Evolutionary conservation across 768 basidiomycete genomes (phyloP), one percentile per base, ranked within the genome.

Genomic region (Suillus placidus): DNA sequence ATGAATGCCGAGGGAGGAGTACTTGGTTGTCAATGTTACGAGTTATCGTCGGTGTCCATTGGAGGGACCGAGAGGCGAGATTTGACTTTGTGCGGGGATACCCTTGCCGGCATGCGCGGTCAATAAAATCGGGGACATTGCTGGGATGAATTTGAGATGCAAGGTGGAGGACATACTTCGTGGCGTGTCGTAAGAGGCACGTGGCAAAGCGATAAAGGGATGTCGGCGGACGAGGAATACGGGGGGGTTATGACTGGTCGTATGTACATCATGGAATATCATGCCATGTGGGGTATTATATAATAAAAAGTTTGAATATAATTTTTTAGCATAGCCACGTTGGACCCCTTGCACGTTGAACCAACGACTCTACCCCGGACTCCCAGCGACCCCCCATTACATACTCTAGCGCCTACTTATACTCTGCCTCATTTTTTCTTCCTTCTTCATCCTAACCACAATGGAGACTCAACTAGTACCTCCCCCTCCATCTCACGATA

Each of bases 401-500:
- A 58, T 58, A 58, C 40, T 63, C 62, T n/a, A 60, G 35, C 62
- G 45, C 42, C 65, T 56, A 54, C 45, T 57, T 55, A 34, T 52
- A 68, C 26, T 69, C 67, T 49, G 61, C 66, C 62, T 60, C 66
- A 67, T 64, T 69, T 57, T 40, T 42, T 40, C 16, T 20, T 67
- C 35, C 16, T 64, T 23, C 63, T 66, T 62, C 66, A 67, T 54
- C 45, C 66, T 20, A 14, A 23, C 40, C 58, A 58, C 75, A 60
- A 76, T 76, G 76, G 77, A 76, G 14, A 37, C 66, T 37, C 30
- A 67, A 38, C 26, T 26, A 2, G 34, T 64, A 6, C 66, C 61
- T 6, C 58, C 60, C 12, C 51, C 68, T 30, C 30, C 66, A 18
- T 51, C 68, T 0, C 72, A 77, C 49, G 83, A 84, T 38, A 84